Evolutionary conservation across 192 early-diverging fungal genomes (phyloP).

Genomic region (Glomus cerebriforme): DNA sequence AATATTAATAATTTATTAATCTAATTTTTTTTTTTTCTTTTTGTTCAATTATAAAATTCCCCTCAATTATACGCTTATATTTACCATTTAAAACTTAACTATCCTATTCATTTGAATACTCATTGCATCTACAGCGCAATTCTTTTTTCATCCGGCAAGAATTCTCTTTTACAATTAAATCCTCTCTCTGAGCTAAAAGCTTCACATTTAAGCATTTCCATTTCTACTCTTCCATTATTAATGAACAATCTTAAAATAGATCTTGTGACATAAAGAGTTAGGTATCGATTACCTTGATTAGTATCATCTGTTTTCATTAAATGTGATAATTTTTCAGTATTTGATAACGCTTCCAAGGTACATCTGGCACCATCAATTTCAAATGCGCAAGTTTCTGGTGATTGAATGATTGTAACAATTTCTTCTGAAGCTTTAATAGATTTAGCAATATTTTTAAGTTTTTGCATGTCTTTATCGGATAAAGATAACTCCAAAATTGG

Average conservation of each 20-base stretch:
- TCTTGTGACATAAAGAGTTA: conserved; percentile 7
- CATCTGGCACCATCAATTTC: conserved; percentile 16
- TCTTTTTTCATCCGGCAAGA: conserved; percentile 1
- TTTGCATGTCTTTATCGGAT: conserved; percentile 20
- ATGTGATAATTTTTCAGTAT: not conserved
- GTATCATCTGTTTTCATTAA: conserved; percentile 24
- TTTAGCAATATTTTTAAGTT: conserved; percentile 33
- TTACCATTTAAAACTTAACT: too few species aligned
- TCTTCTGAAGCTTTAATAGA: conserved; percentile 22
- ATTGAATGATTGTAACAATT: not conserved
- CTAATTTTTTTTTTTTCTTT: too few species aligned
- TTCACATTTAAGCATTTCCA: conserved; percentile 27
- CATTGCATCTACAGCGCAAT: conserved; percentile 4
- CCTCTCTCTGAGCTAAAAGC: conserved; percentile 29
- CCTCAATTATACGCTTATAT: too few species aligned
- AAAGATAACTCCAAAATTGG: conserved; percentile 27
- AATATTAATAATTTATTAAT: not conserved
- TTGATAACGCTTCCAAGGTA: not conserved
- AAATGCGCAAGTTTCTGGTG: conserved; percentile 25
- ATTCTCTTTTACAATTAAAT: conserved; percentile 24
- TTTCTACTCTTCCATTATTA: conserved; percentile 2
- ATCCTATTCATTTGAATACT: not conserved
- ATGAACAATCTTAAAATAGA: conserved; percentile 13
- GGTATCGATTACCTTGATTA: not conserved
- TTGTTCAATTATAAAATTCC: too few species aligned